These are phyloP conservation scores for Pseudopyrenochaeta lycopersici DNA, from an alignment of 2,329 filamentous ascomycete species.

Conservation along the genomic window DNA sequence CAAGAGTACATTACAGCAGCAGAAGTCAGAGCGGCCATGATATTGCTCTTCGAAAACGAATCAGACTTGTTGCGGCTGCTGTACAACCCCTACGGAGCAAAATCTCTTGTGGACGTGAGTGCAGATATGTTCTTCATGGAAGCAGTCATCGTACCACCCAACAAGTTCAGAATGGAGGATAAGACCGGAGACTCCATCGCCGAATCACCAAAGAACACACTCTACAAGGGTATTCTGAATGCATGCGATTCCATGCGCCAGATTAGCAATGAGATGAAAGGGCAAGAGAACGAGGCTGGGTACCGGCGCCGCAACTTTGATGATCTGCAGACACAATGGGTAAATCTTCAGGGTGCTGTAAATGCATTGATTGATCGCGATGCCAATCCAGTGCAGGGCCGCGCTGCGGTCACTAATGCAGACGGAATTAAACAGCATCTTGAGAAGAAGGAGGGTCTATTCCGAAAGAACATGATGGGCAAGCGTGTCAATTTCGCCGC, in stretches of 20 bases:
- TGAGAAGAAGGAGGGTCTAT: constrained; percentile 98
- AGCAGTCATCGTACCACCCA: constrained; percentile 87
- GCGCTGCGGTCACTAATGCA: constrained; percentile 79
- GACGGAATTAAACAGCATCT: constrained; percentile 98
- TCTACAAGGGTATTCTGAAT: constrained; percentile 86
- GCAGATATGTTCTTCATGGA: constrained; percentile 96
- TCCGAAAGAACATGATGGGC: constrained; percentile 99
- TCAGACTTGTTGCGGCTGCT: constrained; percentile 83
- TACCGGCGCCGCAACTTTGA: constrained; percentile 69
- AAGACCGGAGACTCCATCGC: constrained; percentile 83
- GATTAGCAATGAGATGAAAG: constrained; percentile 75
- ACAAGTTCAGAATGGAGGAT: constrained; percentile 88
- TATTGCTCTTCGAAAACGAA: constrained; percentile 85
- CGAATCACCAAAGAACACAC: constrained; percentile 86
- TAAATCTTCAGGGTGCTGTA: constrained; percentile 84
- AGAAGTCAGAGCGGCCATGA: constrained; percentile 82
- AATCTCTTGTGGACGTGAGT: constrained; percentile 64
- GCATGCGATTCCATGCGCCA: constrained; percentile 76
- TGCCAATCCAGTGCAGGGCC: constrained; percentile 82
- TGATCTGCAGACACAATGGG: constrained; percentile 82
- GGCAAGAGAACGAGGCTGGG: constrained; percentile 49
- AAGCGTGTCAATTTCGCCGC: constrained; percentile 99
- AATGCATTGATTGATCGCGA: constrained; percentile 93
- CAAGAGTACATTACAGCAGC: constrained; percentile 84
- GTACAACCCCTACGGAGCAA: constrained; percentile 78